phyloP scores from a whole-genome alignment of 75 land plant species.

The Pseudotsuga menziesii region DNA sequence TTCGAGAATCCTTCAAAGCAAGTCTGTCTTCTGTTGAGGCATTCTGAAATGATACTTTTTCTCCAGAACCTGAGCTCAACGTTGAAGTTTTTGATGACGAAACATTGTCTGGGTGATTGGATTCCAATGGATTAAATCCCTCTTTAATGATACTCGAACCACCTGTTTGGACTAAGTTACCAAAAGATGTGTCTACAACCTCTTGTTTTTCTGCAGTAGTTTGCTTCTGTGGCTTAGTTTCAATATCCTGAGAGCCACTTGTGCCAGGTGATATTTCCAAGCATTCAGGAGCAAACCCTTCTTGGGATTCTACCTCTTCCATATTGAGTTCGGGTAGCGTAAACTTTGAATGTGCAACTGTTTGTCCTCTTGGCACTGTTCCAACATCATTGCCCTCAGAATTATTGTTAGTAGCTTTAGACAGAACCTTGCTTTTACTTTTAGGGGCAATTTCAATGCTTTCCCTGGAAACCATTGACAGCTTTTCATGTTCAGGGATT shows the following conservation, averaged over 20 bases:
- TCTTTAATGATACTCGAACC: neutral
- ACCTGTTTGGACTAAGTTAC: neutral
- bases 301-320: neutral
- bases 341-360: conserved; percentile 3
- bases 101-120: conserved; percentile 1
- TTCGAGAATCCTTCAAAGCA: neutral
- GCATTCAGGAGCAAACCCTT: neutral
- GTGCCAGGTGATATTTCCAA: neutral
- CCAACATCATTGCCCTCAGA: neutral
- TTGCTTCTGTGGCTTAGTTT: neutral
- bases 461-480: neutral
- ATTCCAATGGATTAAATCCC: neutral
- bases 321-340: neutral
- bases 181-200: conserved; percentile 1
- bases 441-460: neutral
- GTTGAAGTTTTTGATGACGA: neutral
- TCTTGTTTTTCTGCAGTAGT: neutral
- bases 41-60: neutral
- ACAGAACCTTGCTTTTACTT: neutral
- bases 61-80: neutral
- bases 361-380: neutral
- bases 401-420: neutral
- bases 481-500: neutral
- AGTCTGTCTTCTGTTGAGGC: neutral
- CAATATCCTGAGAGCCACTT: neutral